Conservation (phyloP, 2,329 filamentous ascomycete species). For the Cephalotrichum gorgonifer region DNA sequence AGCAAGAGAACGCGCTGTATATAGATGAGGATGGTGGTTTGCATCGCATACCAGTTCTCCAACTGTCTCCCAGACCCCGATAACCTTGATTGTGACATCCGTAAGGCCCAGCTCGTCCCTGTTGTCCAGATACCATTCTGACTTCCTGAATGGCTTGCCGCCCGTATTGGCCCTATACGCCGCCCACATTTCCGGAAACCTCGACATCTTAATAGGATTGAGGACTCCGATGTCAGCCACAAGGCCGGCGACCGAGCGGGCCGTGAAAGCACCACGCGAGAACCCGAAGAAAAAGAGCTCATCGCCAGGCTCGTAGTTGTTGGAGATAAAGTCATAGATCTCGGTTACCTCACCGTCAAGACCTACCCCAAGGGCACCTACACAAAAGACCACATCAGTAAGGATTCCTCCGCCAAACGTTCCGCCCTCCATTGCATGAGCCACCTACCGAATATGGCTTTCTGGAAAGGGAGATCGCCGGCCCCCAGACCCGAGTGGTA, state of each 20-base stretch:
- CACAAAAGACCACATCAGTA: not conserved
- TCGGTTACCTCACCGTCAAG: not conserved
- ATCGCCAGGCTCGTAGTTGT: constrained; percentile 22
- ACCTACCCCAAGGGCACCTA: not conserved
- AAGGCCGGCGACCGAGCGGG: constrained; percentile 16
- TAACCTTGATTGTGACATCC: constrained; percentile 5
- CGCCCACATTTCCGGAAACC: not conserved
- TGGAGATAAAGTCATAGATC: constrained; percentile 22
- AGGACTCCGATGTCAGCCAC: constrained; percentile 17
- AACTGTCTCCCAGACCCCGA: constrained; percentile 37
- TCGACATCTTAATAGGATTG: constrained; percentile 12
- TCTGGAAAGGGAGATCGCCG: not conserved
- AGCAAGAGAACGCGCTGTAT: not conserved
- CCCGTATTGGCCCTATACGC: not conserved
- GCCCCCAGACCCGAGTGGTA: constrained; percentile 25
- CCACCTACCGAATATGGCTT: not conserved
- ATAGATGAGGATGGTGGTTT: not conserved
- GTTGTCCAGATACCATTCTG: constrained; percentile 1
- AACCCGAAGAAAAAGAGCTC: constrained; percentile 20
- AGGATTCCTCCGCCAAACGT: not conserved
- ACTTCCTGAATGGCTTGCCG: not conserved
- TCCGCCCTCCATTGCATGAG: not conserved
- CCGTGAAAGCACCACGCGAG: constrained; percentile 20
- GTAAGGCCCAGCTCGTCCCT: not conserved
- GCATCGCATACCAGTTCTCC: constrained; percentile 11